Conservation (phyloP, 495 filamentous ascomycete species). For the Penicillium pulvis region DNA sequence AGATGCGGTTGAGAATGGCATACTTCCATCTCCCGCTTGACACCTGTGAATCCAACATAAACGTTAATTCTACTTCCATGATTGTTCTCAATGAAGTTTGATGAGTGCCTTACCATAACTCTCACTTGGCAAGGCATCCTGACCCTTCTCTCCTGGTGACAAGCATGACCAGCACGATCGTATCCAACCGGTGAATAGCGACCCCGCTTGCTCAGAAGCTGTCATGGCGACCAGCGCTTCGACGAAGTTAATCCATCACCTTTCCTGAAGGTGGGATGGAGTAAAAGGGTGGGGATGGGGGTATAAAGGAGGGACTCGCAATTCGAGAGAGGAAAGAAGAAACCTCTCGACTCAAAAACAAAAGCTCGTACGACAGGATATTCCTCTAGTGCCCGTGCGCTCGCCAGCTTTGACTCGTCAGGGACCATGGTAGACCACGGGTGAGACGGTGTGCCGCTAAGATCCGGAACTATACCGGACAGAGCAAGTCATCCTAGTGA, state of each 20-base stretch:
- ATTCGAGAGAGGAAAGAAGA: conserved; percentile 9
- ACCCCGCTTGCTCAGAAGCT: conserved; percentile 46
- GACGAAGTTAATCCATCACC: conserved; percentile 34
- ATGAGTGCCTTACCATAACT: conserved; percentile 21
- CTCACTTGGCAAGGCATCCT: conserved; percentile 28
- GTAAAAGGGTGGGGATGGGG: conserved; percentile 9
- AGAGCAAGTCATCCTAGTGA: conserved; percentile 20
- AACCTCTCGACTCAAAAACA: conserved; percentile 5
- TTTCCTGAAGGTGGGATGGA: conserved; percentile 17
- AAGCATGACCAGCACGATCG: conserved; percentile 44
- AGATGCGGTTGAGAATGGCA: conserved; percentile 54
- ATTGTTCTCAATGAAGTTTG: background rate
- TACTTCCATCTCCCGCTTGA: conserved; percentile 50
- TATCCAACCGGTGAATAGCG: conserved; percentile 47
- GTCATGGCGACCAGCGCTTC: conserved; percentile 49
- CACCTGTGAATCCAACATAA: conserved; percentile 19
- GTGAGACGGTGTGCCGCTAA: conserved; percentile 19
- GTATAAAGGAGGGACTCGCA: conserved; percentile 15
- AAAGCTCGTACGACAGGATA: conserved; percentile 15
- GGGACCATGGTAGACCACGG: background rate
- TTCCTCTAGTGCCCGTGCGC: conserved; percentile 6
- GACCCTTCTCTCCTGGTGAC: conserved; percentile 28
- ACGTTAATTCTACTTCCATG: conserved; percentile 1
- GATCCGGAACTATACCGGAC: conserved; percentile 19
- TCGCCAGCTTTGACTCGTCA: conserved; percentile 21